Conservation (phyloP, 768 basidiomycete genomes). For the Thelephora aurantiotincta region DNA sequence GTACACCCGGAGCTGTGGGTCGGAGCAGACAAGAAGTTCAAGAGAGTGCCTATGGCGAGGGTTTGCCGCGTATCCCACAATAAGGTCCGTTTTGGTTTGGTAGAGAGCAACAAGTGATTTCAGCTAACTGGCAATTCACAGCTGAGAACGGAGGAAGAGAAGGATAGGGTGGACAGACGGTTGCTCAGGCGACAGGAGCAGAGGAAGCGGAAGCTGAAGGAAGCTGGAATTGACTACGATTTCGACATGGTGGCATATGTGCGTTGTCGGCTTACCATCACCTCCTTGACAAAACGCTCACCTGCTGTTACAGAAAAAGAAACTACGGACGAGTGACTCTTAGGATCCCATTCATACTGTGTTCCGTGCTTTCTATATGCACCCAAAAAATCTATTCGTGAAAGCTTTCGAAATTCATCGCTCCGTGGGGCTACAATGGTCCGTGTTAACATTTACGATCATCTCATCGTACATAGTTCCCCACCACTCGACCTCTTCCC, state of each 20-base stretch:
- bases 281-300: background rate
- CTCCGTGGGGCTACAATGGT: background rate
- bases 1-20: constrained; percentile 93
- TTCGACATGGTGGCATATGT: constrained; percentile 76
- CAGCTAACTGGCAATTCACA: constrained; percentile 15
- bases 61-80: constrained; percentile 66
- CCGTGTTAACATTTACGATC: constrained; percentile 4
- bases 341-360: constrained; percentile 3
- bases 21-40: constrained; percentile 92
- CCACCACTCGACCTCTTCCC: constrained; percentile 22
- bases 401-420: background rate
- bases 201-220: constrained; percentile 33
- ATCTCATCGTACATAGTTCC: constrained; percentile 17
- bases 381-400: too few species aligned
- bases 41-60: constrained; percentile 57
- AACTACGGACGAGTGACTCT: constrained; percentile 14
- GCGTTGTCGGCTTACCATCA: constrained; percentile 21
- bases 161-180: constrained; percentile 47
- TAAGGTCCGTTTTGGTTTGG: constrained; percentile 36
- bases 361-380: background rate
- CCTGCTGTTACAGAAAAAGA: constrained; percentile 20
- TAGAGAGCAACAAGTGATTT: background rate
- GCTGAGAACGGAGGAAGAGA: constrained; percentile 64
- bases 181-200: constrained; percentile 64
- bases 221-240: constrained; percentile 75